A percentile compares a stretch with the other conserved stretches of the same genome.
These are phyloP conservation scores for Camellia japonica DNA, from an alignment of 148 eudicot genomes.

Conservation along the genomic window DNA sequence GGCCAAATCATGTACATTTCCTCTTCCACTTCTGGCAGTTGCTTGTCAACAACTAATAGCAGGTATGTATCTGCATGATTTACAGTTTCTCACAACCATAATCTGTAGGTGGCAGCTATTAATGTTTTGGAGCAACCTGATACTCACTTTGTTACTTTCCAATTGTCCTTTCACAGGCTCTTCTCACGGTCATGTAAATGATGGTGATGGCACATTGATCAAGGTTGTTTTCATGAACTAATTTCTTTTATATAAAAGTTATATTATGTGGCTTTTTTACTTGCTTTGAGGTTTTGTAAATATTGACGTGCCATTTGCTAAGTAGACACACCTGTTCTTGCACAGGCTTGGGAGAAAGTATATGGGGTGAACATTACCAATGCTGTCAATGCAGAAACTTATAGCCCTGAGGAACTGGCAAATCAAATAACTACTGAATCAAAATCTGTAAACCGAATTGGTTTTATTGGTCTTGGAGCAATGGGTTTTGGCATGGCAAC, in stretches of 20 bases:
- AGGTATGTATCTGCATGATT: constrained; percentile 42
- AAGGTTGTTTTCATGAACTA: constrained; percentile 44
- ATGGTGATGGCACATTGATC: constrained; percentile 46
- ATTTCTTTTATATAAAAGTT: neutral
- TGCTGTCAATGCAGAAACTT: constrained; percentile 74
- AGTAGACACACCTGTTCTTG: constrained; percentile 19
- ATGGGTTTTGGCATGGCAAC: constrained; percentile 99
- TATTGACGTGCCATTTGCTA: neutral
- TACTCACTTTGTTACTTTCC: constrained; percentile 17
- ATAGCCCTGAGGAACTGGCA: constrained; percentile 76
- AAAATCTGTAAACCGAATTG: constrained; percentile 52
- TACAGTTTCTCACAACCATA: neutral
- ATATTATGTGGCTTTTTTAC: neutral
- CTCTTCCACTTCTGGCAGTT: constrained; percentile 87
- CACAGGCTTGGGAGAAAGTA: constrained; percentile 76
- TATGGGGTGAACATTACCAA: constrained; percentile 62
- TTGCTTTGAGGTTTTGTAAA: constrained; percentile 1
- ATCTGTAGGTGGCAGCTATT: neutral
- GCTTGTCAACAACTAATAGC: constrained; percentile 92
- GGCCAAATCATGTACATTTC: constrained; percentile 88
- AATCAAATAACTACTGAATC: constrained; percentile 40
- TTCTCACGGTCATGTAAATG: constrained; percentile 39
- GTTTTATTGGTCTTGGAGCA: constrained; percentile 97
- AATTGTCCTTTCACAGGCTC: constrained; percentile 42
- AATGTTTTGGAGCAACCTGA: constrained; percentile 7